Conservation (phyloP, 768 basidiomycete genomes). For the Mycena polygramma region DNA sequence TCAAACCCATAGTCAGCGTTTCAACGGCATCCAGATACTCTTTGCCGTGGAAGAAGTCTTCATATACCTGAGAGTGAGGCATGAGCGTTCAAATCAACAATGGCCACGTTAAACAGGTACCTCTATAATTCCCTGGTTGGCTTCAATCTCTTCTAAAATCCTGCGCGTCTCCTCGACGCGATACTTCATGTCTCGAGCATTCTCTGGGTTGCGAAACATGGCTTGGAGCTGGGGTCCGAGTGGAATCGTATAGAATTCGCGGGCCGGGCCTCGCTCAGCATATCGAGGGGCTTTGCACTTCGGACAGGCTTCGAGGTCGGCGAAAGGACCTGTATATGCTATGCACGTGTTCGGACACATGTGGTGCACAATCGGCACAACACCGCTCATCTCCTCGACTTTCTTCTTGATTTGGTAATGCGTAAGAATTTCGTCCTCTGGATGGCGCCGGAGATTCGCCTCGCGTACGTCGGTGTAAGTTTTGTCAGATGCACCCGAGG, state of each 20-base stretch:
- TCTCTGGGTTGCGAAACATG: neutral
- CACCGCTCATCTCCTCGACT: conserved; percentile 8
- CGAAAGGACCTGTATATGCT: neutral
- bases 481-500: neutral
- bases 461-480: neutral
- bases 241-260: conserved; percentile 1
- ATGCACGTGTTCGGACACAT: conserved; percentile 1
- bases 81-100: too few species aligned
- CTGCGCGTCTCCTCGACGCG: neutral
- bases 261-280: too few species aligned
- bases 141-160: neutral
- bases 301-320: neutral
- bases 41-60: neutral
- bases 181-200: conserved; percentile 3
- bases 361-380: neutral
- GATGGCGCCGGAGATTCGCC: conserved; percentile 6
- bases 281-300: neutral
- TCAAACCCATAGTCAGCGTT: too few species aligned
- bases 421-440: neutral
- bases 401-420: conserved; percentile 6
- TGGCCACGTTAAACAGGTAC: too few species aligned
- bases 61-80: too few species aligned
- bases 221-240: conserved; percentile 4
- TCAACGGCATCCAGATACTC: neutral
- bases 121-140: neutral